Base-by-base conservation (phyloP, 2,329 filamentous ascomycete genomes). In the Sporothrix inflata region DNA sequence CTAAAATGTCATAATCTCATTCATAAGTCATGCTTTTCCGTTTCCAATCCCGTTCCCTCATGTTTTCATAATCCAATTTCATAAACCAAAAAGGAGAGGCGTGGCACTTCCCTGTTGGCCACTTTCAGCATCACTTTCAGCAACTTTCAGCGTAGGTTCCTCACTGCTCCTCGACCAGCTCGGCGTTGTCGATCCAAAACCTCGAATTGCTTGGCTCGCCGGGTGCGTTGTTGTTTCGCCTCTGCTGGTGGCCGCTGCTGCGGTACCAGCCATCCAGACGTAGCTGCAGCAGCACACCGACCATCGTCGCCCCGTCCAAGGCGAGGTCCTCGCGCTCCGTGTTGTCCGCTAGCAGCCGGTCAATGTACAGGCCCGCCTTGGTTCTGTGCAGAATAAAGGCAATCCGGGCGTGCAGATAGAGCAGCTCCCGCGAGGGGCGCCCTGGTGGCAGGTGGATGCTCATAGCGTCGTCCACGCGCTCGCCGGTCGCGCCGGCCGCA, bases 251-350 rank as follows among this genome's bases (percentile, higher is more conserved):
- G 4, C 27, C n/a, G 0, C 53, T n/a, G 2, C 73, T 67, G 34
- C 63, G 60, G 71, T 69, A 73, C 74, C 74, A 74, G 12, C 74
- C 74, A 9, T 74, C 74, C 8, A 74, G 61, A 12, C 74, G 72
- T 47, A 74, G 66, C 68, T 67, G 69, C 74, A 74, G 49, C 24
- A 74, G 66, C 9, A 34, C 65, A 14, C 42, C 74, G 1, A 72
- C 27, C 38, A 73, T 40, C 9, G 70, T 70, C 45, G 21, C 30
- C 21, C 74, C 74, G 51, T 68, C 69, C 0, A 34, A 6, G 14
- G 34, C 49, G 34, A 74, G 38, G 27, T 72, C 72, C 19, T 74
- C 74, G 14, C 61, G 7, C 3, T 19, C 19, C 0, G 3, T 65
- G 1, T 66, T 57, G 71, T 71, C 72, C 3, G n/a, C 68, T 5